A percentile compares a stretch with the other conserved stretches of the same genome.
Evolutionary conservation across 495 filamentous ascomycete genomes (phyloP).

Genomic region (Penicillium mononematosum): DNA sequence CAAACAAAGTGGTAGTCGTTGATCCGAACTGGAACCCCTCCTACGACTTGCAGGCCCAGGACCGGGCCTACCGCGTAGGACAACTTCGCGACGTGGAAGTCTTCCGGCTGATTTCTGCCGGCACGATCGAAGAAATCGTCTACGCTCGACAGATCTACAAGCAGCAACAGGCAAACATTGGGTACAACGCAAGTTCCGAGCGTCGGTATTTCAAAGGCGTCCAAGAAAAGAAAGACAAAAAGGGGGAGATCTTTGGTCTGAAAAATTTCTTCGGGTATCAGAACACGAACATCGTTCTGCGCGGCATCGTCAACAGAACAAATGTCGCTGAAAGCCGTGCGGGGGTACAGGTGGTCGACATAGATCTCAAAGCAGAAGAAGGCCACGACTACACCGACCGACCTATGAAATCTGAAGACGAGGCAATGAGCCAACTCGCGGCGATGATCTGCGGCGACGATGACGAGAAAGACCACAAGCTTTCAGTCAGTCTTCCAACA

Average conservation of each 20-base stretch:
- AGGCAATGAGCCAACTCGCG: conserved; percentile 75
- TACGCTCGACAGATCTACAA: conserved; percentile 99
- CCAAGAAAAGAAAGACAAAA: conserved; percentile 73
- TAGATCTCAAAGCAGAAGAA: conserved; percentile 66
- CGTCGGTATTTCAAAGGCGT: conserved; percentile 95
- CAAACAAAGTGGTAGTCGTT: conserved; percentile 96
- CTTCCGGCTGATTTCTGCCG: conserved; percentile 87
- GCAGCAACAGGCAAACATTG: conserved; percentile 97
- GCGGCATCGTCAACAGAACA: conserved; percentile 95
- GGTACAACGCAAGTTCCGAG: conserved; percentile 88
- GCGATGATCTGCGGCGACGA: conserved; percentile 61
- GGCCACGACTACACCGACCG: conserved; percentile 26
- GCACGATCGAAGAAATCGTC: conserved; percentile 96
- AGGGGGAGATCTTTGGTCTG: conserved; percentile 93
- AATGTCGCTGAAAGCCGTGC: conserved; percentile 91
- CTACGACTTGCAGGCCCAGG: conserved; percentile 92
- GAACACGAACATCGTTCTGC: conserved; percentile 73
- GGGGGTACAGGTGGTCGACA: conserved; percentile 73
- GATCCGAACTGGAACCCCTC: conserved; percentile 98
- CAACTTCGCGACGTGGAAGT: conserved; percentile 94
- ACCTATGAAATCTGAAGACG: conserved; percentile 38
- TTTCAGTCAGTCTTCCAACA: conserved; percentile 11
- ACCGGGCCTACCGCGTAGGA: conserved; percentile 94
- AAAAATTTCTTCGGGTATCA: conserved; percentile 84
- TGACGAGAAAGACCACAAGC: conserved; percentile 32